Conservation (phyloP, 805 yeast genomes). For the Saccharomyces cerevisiae region DNA sequence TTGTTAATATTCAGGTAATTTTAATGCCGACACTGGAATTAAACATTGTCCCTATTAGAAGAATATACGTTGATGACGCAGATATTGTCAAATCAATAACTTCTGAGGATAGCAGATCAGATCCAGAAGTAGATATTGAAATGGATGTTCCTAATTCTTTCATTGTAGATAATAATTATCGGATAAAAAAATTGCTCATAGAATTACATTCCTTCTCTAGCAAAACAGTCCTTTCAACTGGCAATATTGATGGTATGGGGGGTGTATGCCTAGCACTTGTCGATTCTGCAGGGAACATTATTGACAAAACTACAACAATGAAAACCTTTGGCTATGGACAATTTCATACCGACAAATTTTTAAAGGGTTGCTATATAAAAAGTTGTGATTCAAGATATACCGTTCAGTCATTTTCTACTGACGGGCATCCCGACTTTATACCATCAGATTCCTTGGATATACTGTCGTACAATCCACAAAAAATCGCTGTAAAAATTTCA, state of each 20-base stretch:
- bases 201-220: conserved; percentile 62
- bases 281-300: conserved; percentile 10
- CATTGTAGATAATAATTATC: conserved; percentile 32
- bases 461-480: conserved; percentile 11
- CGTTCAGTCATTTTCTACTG: conserved; percentile 17
- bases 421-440: conserved; percentile 22
- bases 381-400: conserved; percentile 17
- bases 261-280: conserved; percentile 48
- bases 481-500: conserved; percentile 12
- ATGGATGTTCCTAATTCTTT: conserved; percentile 17
- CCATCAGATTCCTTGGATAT: conserved; percentile 10
- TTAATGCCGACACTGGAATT: conserved; percentile 48
- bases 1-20: conserved; percentile 45
- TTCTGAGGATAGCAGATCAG: conserved; percentile 24
- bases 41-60: conserved; percentile 40
- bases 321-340: conserved; percentile 79
- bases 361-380: conserved; percentile 8
- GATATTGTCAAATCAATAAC: conserved; percentile 6
- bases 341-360: conserved; percentile 28
- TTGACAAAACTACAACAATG: conserved; percentile 63
- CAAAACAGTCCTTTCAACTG: conserved; percentile 14
- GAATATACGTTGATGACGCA: conserved; percentile 45
- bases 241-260: conserved; percentile 28
- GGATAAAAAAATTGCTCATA: conserved; percentile 47
- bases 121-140: conserved; percentile 17